Evolutionary conservation across 1,284 basidiomycete genomes (phyloP).

Genomic region (Boletus albobrunnescens): DNA sequence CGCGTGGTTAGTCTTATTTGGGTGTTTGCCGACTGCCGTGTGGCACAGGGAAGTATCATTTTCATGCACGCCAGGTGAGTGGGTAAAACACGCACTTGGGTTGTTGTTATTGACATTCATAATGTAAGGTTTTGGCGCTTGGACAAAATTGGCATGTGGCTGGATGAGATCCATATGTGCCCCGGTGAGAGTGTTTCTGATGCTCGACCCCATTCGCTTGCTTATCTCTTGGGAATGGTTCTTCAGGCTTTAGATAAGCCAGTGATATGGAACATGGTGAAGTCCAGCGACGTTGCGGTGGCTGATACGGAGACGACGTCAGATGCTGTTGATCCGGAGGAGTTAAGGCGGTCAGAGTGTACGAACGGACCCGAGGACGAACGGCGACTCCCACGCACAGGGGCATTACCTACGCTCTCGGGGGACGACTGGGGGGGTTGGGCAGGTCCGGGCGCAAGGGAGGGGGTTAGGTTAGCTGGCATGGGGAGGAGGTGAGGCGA

Average conservation of each 20-base stretch:
- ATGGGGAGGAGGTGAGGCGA: constrained; percentile 58
- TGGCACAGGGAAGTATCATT: constrained; percentile 56
- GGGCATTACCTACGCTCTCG: constrained; percentile 68
- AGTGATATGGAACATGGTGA: constrained; percentile 61
- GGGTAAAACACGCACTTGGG: background rate
- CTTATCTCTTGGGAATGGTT: constrained; percentile 56
- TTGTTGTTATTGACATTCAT: constrained; percentile 3
- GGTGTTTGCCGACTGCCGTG: constrained; percentile 18
- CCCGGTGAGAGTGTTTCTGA: constrained; percentile 51
- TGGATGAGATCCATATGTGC: constrained; percentile 73
- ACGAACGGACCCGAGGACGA: constrained; percentile 63
- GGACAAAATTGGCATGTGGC: constrained; percentile 66
- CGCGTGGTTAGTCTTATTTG: constrained; percentile 12
- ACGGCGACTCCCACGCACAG: constrained; percentile 59
- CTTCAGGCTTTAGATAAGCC: constrained; percentile 66
- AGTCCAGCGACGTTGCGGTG: constrained; percentile 16
- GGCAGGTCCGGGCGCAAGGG: no score
- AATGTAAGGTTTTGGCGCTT: constrained; percentile 69
- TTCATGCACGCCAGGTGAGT: constrained; percentile 60
- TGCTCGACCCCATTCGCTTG: background rate
- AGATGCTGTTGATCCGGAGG: constrained; percentile 56
- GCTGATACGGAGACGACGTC: constrained; percentile 14
- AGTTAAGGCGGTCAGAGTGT: constrained; percentile 65
- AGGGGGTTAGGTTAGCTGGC: no score
- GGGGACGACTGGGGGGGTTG: no score